phyloP scores from a whole-genome alignment of 371 early-diverging fungal genomes.

The Gilbertella persicaria region DNA sequence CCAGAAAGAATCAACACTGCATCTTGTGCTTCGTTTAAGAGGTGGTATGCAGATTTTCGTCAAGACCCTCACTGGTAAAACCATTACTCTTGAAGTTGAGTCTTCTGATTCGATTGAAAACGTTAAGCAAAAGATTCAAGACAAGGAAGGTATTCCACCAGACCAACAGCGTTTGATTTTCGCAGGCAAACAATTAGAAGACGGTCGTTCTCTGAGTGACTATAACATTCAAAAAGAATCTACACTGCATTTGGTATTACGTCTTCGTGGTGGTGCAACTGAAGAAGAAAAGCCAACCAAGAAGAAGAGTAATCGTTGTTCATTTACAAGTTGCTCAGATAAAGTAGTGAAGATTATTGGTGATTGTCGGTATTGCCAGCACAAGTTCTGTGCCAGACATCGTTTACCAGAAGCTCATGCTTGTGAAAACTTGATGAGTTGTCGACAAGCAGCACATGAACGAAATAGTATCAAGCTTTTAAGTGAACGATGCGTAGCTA shows the following conservation, averaged over 20 bases:
- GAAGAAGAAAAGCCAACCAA: slow-evolving; percentile 37
- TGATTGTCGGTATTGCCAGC: slow-evolving; percentile 52
- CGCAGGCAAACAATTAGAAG: slow-evolving; percentile 98
- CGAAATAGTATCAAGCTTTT: slow-evolving; percentile 55
- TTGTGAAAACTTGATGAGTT: slow-evolving; percentile 62
- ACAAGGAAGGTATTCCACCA: slow-evolving; percentile 57
- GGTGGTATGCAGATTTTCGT: slow-evolving; percentile 83
- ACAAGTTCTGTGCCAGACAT: slow-evolving; percentile 61
- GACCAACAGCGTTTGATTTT: slow-evolving; percentile 99
- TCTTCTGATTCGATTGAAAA: slow-evolving; percentile 6
- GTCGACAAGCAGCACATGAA: slow-evolving; percentile 57
- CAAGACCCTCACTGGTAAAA: slow-evolving; percentile 75
- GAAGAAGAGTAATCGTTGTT: slow-evolving; percentile 40
- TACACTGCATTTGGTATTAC: slow-evolving; percentile 87
- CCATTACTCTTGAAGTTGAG: slow-evolving; percentile 66
- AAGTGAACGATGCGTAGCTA: slow-evolving; percentile 69
- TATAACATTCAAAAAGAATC: slow-evolving; percentile 45
- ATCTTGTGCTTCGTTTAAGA: slow-evolving; percentile 93
- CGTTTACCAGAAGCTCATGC: slow-evolving; percentile 69
- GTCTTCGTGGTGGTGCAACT: slow-evolving; percentile 92
- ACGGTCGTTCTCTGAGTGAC: slow-evolving; percentile 80
- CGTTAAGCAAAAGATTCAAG: slow-evolving; percentile 12
- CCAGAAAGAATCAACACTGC: slow-evolving; percentile 94
- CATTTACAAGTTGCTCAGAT: slow-evolving; percentile 39
- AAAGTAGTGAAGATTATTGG: slow-evolving; percentile 51